These are phyloP conservation scores for Syncephalastrum contaminatum DNA, from an alignment of 371 early-diverging fungal genomes.

Conservation along the genomic window DNA sequence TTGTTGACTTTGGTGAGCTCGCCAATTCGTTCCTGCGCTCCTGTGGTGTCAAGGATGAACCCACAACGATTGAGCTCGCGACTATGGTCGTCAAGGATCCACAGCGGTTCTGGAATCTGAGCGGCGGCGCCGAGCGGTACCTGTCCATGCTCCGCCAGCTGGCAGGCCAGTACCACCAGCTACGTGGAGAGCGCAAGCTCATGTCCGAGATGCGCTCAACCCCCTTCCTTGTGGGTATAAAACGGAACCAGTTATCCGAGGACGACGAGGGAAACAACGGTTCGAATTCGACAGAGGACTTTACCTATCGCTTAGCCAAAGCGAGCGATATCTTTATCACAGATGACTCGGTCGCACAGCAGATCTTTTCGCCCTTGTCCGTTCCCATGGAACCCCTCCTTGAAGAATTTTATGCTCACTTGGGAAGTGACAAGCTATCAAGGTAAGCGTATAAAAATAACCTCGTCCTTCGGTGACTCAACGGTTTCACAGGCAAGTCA, in stretches of 20 bases:
- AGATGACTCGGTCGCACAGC: constrained; percentile 77
- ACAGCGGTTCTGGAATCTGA: constrained; percentile 62
- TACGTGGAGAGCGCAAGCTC: constrained; percentile 48
- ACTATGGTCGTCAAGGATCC: constrained; percentile 71
- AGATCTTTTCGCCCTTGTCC: constrained; percentile 74
- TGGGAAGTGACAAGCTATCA: constrained; percentile 75
- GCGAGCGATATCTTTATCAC: constrained; percentile 76
- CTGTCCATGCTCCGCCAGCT: constrained; percentile 70
- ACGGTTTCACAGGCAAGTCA: constrained; percentile 33
- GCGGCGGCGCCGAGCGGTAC: constrained; percentile 73
- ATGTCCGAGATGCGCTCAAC: constrained; percentile 59
- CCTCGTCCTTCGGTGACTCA: no score
- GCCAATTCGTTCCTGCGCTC: constrained; percentile 79
- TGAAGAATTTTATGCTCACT: constrained; percentile 64
- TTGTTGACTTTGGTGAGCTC: constrained; percentile 70
- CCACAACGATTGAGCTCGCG: constrained; percentile 75
- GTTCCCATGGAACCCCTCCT: constrained; percentile 65
- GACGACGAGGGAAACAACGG: constrained; percentile 7
- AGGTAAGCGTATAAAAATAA: constrained; percentile 37
- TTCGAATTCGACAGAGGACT: constrained; percentile 18
- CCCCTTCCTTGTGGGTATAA: constrained; percentile 58
- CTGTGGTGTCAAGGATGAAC: constrained; percentile 89
- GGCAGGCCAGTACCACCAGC: constrained; percentile 64
- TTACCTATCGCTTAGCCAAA: constrained; percentile 63
- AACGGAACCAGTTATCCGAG: constrained; percentile 18